phyloP scores from a whole-genome alignment of 495 filamentous ascomycete genomes.

The Penicillium fimorum region DNA sequence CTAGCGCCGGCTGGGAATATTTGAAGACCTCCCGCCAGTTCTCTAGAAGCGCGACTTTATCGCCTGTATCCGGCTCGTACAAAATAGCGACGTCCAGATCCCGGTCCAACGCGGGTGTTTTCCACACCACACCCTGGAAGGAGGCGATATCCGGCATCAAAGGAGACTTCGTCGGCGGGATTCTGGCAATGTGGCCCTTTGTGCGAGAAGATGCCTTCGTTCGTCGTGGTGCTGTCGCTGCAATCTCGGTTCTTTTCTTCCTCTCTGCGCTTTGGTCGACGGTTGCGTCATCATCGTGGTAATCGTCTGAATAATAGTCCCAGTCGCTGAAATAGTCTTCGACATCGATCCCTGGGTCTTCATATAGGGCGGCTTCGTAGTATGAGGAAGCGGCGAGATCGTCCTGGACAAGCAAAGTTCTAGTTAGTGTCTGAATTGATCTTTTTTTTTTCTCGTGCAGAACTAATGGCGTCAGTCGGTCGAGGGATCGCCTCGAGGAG shows the following conservation, averaged over 20 bases:
- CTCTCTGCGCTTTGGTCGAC: slow-evolving; percentile 15
- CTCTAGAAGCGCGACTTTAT: slow-evolving; percentile 47
- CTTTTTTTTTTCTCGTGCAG: slow-evolving; percentile 1
- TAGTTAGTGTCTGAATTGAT: slow-evolving; percentile 5
- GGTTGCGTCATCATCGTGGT: slow-evolving; percentile 48
- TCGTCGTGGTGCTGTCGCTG: slow-evolving; percentile 17
- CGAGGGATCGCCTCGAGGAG: background rate
- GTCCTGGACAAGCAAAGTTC: slow-evolving; percentile 35
- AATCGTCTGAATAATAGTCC: slow-evolving; percentile 52
- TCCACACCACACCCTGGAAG: slow-evolving; percentile 46
- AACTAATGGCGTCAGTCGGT: background rate
- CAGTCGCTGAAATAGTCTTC: slow-evolving; percentile 50
- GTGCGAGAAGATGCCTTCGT: background rate
- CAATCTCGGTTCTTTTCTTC: slow-evolving; percentile 12
- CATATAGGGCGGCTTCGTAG: slow-evolving; percentile 41
- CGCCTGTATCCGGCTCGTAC: slow-evolving; percentile 39
- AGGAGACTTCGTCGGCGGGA: slow-evolving; percentile 10
- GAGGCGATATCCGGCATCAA: slow-evolving; percentile 26
- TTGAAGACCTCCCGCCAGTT: slow-evolving; percentile 55
- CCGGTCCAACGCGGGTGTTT: slow-evolving; percentile 20
- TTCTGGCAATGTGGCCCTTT: background rate
- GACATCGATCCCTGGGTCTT: slow-evolving; percentile 43
- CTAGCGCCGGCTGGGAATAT: slow-evolving; percentile 34
- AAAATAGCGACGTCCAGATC: slow-evolving; percentile 33
- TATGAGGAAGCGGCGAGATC: slow-evolving; percentile 47